phyloP scores from a whole-genome alignment of 441 rosid species.

The Erodium texanum region DNA sequence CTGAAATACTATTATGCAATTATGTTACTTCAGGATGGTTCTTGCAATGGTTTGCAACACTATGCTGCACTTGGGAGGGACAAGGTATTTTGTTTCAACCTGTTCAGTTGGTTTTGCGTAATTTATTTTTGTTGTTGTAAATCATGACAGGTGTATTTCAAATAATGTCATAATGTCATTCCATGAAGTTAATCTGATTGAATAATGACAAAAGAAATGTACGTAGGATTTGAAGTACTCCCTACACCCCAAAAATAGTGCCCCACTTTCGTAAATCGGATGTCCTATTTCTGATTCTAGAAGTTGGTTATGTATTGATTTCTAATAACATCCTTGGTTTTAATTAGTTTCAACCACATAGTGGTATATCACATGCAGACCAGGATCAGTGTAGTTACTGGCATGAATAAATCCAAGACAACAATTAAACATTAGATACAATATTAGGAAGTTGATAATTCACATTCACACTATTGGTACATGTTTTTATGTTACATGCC shows the following conservation, averaged over 20 bases:
- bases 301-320: neutral
- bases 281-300: neutral
- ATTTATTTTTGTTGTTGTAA: neutral
- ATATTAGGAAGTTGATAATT: neutral
- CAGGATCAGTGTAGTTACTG: neutral
- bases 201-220: neutral
- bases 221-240: neutral
- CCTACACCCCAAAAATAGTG: neutral
- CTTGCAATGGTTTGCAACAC: constrained; percentile 97
- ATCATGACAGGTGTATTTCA: too few species aligned
- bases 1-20: constrained; percentile 6
- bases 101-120: neutral
- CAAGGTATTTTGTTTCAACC: constrained; percentile 40
- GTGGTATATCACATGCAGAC: neutral
- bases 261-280: neutral
- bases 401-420: neutral
- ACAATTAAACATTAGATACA: neutral
- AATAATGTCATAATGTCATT: too few species aligned
- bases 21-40: constrained; percentile 63
- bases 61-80: constrained; percentile 99
- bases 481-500: neutral
- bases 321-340: neutral
- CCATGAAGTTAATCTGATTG: too few species aligned
- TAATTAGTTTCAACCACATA: neutral
- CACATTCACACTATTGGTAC: too few species aligned